phyloP scores from a whole-genome alignment of 805 yeast genomes.

The Saturnispora hagleri region DNA sequence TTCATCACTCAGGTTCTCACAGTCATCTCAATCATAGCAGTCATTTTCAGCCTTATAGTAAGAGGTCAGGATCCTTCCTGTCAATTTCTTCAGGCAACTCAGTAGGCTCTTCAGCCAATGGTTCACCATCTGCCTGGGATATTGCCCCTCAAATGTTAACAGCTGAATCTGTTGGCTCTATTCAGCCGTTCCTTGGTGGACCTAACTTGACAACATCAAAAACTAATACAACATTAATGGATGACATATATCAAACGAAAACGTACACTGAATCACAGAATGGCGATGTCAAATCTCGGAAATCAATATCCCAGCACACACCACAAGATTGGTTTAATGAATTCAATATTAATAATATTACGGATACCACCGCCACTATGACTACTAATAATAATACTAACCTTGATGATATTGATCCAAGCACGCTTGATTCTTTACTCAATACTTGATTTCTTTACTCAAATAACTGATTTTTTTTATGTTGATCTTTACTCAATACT shows the following conservation, averaged over 20 bases:
- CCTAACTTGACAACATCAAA: constrained; percentile 24
- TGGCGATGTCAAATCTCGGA: constrained; percentile 1
- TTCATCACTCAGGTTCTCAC: constrained; percentile 16
- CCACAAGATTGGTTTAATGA: not conserved
- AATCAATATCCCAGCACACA: not conserved
- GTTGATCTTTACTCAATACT: not conserved
- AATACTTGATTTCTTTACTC: not conserved
- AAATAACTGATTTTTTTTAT: not conserved
- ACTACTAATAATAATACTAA: not conserved
- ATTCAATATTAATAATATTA: not conserved
- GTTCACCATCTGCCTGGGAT: constrained; percentile 20
- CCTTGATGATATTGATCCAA: not conserved
- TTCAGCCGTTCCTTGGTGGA: constrained; percentile 12
- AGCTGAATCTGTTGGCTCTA: constrained; percentile 17
- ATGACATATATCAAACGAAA: constrained; percentile 25
- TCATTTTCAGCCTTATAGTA: constrained; percentile 21
- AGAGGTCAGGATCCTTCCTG: constrained; percentile 16
- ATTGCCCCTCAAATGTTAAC: constrained; percentile 20
- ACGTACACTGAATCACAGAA: constrained; percentile 22
- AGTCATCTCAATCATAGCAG: constrained; percentile 17
- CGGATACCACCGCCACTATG: not conserved
- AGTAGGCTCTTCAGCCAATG: constrained; percentile 20
- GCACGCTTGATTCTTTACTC: not conserved
- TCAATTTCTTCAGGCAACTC: constrained; percentile 23
- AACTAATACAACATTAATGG: constrained; percentile 28